A percentile compares a stretch with the other conserved stretches of the same genome.
Conservation (phyloP, 2,329 filamentous ascomycete genomes). For the Xylariales sp. region DNA sequence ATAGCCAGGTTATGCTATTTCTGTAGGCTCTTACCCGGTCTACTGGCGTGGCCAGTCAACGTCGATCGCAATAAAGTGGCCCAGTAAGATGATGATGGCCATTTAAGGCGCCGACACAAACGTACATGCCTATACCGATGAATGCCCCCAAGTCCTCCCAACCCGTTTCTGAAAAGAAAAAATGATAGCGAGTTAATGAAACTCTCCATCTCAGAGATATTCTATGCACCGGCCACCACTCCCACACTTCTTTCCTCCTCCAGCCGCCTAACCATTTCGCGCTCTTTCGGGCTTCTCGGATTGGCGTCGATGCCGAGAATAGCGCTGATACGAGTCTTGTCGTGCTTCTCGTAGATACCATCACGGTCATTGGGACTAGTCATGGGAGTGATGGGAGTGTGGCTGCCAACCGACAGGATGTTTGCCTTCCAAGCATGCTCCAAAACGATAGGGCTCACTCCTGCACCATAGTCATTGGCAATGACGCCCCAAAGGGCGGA, state of each 20-base stretch:
- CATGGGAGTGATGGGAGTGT: constrained; percentile 47
- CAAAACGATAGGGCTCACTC: constrained; percentile 56
- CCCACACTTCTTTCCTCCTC: constrained; percentile 43
- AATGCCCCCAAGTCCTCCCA: too few species aligned
- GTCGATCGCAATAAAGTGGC: too few species aligned
- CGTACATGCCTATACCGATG: too few species aligned
- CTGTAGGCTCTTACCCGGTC: too few species aligned
- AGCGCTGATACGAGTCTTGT: constrained; percentile 59
- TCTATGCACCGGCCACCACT: constrained; percentile 27
- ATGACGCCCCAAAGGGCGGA: constrained; percentile 69
- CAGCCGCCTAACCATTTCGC: constrained; percentile 52
- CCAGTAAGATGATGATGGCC: too few species aligned
- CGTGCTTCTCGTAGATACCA: constrained; percentile 35
- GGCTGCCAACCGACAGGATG: constrained; percentile 33
- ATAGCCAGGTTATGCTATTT: too few species aligned
- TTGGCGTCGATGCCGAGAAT: constrained; percentile 58
- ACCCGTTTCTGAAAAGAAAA: too few species aligned
- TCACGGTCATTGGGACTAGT: constrained; percentile 47
- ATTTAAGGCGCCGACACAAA: too few species aligned
- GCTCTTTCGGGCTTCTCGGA: constrained; percentile 51
- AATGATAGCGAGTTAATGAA: too few species aligned
- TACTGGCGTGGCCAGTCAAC: too few species aligned
- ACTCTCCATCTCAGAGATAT: too few species aligned
- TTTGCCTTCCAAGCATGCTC: constrained; percentile 66
- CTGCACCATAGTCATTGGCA: constrained; percentile 65